Percentiles rank a stretch among this genome's conserved stretches.
These are phyloP conservation scores for Catharanthus roseus DNA, from an alignment of 257 asterid genomes.

Conservation along the genomic window DNA sequence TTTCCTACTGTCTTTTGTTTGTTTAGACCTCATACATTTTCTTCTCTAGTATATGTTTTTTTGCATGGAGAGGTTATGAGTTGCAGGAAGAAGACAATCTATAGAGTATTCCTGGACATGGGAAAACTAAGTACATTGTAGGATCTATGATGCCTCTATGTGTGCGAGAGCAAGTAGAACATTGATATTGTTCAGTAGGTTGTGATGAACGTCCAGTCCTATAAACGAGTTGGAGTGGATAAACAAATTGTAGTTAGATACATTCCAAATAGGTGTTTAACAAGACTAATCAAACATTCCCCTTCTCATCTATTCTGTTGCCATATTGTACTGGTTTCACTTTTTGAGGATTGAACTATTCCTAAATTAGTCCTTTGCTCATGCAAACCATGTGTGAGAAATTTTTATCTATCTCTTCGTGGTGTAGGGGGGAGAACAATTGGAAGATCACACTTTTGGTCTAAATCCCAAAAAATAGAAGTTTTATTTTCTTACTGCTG, in stretches of 20 bases:
- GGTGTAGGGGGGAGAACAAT: not conserved
- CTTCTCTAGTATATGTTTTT: not conserved
- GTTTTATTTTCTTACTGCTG: not conserved
- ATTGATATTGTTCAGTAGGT: not conserved
- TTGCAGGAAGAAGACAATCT: not conserved
- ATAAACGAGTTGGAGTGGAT: not conserved
- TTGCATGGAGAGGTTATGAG: not conserved
- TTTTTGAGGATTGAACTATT: not conserved
- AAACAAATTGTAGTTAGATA: not conserved
- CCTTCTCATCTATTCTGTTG: not conserved
- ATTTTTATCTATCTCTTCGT: not conserved
- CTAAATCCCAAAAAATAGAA: not conserved
- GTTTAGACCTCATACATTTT: not conserved
- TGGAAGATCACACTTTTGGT: not conserved
- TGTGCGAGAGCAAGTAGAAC: not conserved
- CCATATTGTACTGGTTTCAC: not conserved
- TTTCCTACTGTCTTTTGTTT: not conserved
- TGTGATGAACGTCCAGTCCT: not conserved
- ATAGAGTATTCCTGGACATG: not conserved
- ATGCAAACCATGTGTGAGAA: not conserved
- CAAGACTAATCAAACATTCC: not conserved
- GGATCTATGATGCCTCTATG: not conserved
- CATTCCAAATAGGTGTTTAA: not conserved
- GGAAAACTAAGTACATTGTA: not conserved
- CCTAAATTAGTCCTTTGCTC: not conserved